Evolutionary conservation across 192 early-diverging fungal species (phyloP).

Genomic region (Backusella australiensis): DNA sequence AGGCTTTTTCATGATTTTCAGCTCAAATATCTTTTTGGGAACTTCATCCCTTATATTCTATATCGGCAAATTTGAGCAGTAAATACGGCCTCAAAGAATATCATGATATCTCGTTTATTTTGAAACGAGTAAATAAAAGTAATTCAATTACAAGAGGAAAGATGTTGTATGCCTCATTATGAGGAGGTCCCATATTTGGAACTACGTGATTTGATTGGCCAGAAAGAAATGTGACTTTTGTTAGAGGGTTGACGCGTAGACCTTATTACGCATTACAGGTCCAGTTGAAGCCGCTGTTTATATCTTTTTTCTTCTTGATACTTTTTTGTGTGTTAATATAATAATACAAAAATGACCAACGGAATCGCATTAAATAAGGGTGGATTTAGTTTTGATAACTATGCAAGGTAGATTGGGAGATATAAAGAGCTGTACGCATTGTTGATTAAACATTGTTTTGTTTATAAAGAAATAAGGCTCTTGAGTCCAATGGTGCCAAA

Average conservation of each 20-base stretch:
- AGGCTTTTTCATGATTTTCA: too few relatives aligned
- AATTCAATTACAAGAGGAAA: too few relatives aligned
- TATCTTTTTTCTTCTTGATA: background rate
- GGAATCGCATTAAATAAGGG: constrained; percentile 47
- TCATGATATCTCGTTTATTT: too few relatives aligned
- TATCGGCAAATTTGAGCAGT: too few relatives aligned
- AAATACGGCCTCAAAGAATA: too few relatives aligned
- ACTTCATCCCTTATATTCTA: too few relatives aligned
- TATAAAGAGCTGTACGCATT: background rate
- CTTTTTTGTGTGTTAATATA: background rate
- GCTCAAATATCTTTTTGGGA: too few relatives aligned
- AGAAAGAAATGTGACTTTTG: background rate
- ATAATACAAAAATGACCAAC: constrained; percentile 50
- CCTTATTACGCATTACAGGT: constrained; percentile 7
- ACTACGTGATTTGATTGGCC: background rate
- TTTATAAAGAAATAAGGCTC: constrained; percentile 65
- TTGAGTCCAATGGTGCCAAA: constrained; percentile 75
- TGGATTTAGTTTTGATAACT: constrained; percentile 90
- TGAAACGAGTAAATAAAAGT: too few relatives aligned
- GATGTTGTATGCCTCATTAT: too few relatives aligned
- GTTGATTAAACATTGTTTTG: background rate
- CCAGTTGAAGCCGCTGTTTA: background rate
- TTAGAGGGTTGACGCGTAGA: background rate
- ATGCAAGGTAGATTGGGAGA: constrained; percentile 54
- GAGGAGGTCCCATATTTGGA: too few relatives aligned